These are phyloP conservation scores for Fusarium gaditjirri DNA, from an alignment of 2,329 filamentous ascomycete species.

Conservation along the genomic window DNA sequence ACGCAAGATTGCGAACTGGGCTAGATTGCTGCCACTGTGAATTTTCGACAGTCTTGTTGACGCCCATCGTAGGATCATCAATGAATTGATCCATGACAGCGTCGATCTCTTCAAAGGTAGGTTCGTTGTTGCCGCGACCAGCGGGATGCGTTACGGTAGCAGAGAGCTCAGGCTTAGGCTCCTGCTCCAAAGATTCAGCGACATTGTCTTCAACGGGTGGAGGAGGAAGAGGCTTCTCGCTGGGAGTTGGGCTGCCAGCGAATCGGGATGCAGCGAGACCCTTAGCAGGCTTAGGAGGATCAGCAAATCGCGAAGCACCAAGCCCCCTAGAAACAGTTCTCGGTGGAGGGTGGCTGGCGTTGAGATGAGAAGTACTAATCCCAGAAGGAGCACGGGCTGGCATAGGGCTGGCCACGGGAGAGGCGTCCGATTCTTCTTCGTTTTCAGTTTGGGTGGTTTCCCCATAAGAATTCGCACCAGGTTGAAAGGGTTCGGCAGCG, in stretches of 20 bases:
- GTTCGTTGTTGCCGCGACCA: slow-evolving; percentile 48
- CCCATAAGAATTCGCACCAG: slow-evolving; percentile 51
- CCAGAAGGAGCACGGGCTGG: slow-evolving; percentile 35
- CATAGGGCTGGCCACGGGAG: slow-evolving; percentile 35
- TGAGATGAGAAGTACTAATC: slow-evolving; percentile 36
- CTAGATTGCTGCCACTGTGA: slow-evolving; percentile 54
- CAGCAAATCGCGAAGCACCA: slow-evolving; percentile 61
- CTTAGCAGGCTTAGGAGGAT: slow-evolving; percentile 54
- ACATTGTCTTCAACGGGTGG: slow-evolving; percentile 45
- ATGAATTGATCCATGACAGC: slow-evolving; percentile 89
- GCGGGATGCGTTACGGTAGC: slow-evolving; percentile 29
- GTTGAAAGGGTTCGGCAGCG: slow-evolving; percentile 74
- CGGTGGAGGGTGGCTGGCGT: slow-evolving; percentile 36
- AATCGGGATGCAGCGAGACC: slow-evolving; percentile 59
- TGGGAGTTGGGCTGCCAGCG: slow-evolving; percentile 52
- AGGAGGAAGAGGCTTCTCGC: slow-evolving; percentile 36
- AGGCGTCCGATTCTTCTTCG: slow-evolving; percentile 38
- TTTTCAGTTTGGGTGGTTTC: slow-evolving; percentile 36
- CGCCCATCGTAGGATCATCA: slow-evolving; percentile 76
- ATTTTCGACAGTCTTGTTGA: slow-evolving; percentile 69
- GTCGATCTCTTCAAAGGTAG: slow-evolving; percentile 86
- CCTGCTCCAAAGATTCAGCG: slow-evolving; percentile 47
- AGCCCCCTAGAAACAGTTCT: slow-evolving; percentile 52
- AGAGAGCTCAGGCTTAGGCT: slow-evolving; percentile 29
- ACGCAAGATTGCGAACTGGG: slow-evolving; percentile 39